Conservation (phyloP, 1,284 basidiomycete genomes). For the Laetiporus sulphureus region DNA sequence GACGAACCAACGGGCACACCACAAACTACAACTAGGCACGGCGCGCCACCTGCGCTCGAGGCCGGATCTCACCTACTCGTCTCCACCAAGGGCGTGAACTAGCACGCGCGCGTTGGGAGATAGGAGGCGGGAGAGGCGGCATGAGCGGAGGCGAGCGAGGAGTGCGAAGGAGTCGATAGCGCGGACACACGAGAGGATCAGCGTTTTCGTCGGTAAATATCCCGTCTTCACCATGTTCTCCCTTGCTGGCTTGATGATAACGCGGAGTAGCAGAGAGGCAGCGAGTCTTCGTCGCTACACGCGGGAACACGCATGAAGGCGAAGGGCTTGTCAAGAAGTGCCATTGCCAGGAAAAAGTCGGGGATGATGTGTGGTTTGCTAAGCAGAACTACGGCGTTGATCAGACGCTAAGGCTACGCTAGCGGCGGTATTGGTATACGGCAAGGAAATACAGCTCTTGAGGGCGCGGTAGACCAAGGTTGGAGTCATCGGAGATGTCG, state of each 20-base stretch:
- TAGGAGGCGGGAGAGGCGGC: constrained; percentile 17
- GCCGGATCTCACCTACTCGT: constrained; percentile 12
- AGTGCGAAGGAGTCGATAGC: constrained; percentile 13
- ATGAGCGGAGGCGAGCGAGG: constrained; percentile 12
- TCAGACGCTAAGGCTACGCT: constrained; percentile 21
- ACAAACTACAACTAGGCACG: constrained; percentile 10
- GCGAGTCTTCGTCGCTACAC: constrained; percentile 8
- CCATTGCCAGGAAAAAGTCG: constrained; percentile 14
- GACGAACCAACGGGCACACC: constrained; percentile 14
- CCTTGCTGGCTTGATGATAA: constrained; percentile 19
- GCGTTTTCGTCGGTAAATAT: constrained; percentile 12
- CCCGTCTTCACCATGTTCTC: constrained; percentile 20
- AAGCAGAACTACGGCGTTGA: constrained; percentile 21
- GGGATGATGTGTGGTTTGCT: constrained; percentile 11
- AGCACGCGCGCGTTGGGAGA: constrained; percentile 19
- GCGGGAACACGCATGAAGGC: constrained; percentile 14
- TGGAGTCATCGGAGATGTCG: constrained; percentile 15
- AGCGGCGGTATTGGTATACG: constrained; percentile 12
- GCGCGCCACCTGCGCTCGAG: constrained; percentile 9
- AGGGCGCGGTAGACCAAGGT: constrained; percentile 3
- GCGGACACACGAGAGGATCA: constrained; percentile 8
- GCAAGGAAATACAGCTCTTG: constrained; percentile 8
- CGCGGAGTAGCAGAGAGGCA: too few species aligned
- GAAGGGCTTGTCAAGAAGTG: constrained; percentile 12
- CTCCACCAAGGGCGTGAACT: constrained; percentile 21